Evolutionary conservation across 192 early-diverging fungal species (phyloP).

Genomic region (Gonapodya sp.): DNA sequence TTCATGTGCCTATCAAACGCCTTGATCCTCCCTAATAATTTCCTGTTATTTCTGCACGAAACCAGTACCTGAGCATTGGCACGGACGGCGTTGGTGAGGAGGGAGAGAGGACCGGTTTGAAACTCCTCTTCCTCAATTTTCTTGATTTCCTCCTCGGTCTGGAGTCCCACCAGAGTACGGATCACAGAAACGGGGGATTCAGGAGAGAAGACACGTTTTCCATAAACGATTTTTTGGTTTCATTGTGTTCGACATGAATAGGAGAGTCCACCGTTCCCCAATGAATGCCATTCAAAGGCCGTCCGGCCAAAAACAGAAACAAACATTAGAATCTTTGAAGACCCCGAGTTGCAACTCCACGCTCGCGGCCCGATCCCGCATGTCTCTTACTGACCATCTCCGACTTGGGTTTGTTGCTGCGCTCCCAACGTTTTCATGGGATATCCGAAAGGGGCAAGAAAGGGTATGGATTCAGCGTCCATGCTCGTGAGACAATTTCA

Average conservation of each 20-base stretch:
- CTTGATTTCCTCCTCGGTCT: conserved; percentile 82
- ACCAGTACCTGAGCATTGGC: conserved; percentile 96
- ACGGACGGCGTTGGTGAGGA: conserved; percentile 82
- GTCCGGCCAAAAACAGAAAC: too few species aligned
- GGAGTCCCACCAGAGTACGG: background rate
- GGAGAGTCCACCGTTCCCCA: too few species aligned
- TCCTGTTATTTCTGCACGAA: conserved; percentile 95
- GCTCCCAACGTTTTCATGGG: too few species aligned
- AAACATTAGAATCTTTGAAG: too few species aligned
- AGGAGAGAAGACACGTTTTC: too few species aligned
- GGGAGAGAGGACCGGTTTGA: conserved; percentile 91
- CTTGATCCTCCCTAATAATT: conserved; percentile 93
- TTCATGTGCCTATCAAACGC: conserved; percentile 99
- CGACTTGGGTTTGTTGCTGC: background rate
- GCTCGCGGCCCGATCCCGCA: too few species aligned
- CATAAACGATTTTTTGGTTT: too few species aligned
- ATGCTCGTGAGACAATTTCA: background rate
- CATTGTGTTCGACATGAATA: too few species aligned
- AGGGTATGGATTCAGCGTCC: background rate
- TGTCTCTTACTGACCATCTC: background rate
- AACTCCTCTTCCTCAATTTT: conserved; percentile 90
- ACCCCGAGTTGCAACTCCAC: too few species aligned
- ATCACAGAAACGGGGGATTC: background rate
- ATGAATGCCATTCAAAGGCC: too few species aligned
- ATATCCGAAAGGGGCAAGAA: background rate